These are phyloP conservation scores for Climacium dendroides DNA, from an alignment of 225 moss, liverwort and hornwort species.

Conservation along the genomic window DNA sequence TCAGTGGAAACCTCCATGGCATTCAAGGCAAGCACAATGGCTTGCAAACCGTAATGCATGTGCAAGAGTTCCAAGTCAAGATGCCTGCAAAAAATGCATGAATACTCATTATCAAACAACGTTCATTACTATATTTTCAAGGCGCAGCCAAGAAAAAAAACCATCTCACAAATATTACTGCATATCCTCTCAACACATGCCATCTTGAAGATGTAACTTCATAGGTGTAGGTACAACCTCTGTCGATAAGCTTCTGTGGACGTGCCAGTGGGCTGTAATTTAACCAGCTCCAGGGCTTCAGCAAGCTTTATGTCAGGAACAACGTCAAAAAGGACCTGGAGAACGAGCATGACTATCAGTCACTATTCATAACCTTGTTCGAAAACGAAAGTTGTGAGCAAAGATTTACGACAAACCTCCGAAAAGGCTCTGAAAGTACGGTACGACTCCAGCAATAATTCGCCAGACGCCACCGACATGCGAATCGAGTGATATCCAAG, in stretches of 20 bases:
- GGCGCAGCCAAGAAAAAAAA: background rate
- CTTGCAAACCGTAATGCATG: constrained; percentile 90
- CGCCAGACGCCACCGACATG: background rate
- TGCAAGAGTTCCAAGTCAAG: constrained; percentile 91
- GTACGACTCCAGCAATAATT: background rate
- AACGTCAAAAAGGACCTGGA: constrained; percentile 77
- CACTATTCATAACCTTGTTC: background rate
- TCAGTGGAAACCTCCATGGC: constrained; percentile 41
- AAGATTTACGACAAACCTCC: background rate
- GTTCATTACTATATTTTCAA: background rate
- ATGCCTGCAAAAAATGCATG: constrained; percentile 38
- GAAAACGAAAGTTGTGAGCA: background rate
- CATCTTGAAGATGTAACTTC: background rate
- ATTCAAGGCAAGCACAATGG: constrained; percentile 55
- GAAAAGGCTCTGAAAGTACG: background rate
- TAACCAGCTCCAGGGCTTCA: constrained; percentile 64
- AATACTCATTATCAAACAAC: background rate
- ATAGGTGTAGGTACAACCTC: constrained; percentile 31
- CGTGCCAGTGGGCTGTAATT: constrained; percentile 68
- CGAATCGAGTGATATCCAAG: background rate
- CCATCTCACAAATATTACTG: background rate
- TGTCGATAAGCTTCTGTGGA: constrained; percentile 44
- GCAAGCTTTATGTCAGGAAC: constrained; percentile 71
- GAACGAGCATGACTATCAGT: background rate
- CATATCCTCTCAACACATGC: background rate